These are phyloP conservation scores for Gaultheria prostrata DNA, from an alignment of 148 eudicot species.

Conservation along the genomic window DNA sequence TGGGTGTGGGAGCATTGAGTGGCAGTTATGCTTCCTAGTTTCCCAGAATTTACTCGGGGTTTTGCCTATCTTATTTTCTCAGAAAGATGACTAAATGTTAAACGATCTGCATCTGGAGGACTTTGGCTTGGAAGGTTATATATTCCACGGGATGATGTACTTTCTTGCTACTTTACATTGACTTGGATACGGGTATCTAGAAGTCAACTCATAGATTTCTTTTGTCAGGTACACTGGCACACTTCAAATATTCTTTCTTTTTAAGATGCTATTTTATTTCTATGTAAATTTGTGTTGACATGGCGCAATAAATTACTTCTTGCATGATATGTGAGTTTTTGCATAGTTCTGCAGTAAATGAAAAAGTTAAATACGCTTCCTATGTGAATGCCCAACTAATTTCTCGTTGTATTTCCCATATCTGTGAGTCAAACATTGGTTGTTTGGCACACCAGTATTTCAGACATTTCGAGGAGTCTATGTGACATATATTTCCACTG, in stretches of 20 bases:
- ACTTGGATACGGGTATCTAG: background rate
- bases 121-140: background rate
- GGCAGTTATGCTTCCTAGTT: conserved; percentile 64
- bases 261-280: background rate
- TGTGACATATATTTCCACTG: background rate
- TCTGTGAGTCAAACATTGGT: background rate
- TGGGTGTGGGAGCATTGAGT: conserved; percentile 79
- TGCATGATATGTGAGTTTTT: background rate
- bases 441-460: background rate
- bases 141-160: background rate
- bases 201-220: background rate
- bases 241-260: background rate
- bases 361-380: background rate
- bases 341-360: background rate
- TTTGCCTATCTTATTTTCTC: background rate
- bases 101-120: background rate
- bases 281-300: background rate
- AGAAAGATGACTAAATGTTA: background rate
- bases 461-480: background rate
- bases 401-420: background rate
- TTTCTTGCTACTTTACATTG: background rate
- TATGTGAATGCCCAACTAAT: background rate
- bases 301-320: background rate
- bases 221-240: background rate
- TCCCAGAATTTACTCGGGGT: background rate